Base-by-base conservation (phyloP, 352 stramenopile genomes). In the Pythium pyrilobum region DNA sequence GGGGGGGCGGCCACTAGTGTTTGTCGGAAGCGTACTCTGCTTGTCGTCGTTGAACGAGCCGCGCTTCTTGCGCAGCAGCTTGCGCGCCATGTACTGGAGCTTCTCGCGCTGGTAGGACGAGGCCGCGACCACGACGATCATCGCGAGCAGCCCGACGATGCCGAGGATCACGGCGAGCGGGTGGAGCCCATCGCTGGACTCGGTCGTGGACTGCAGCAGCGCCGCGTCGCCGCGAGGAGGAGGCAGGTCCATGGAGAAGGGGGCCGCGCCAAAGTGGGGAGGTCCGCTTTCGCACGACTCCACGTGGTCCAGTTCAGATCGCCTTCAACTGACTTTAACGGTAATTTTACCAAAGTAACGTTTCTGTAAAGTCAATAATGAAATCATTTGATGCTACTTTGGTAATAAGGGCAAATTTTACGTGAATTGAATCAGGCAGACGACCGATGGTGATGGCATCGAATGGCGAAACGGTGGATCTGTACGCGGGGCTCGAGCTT, bases 61-160 rank as follows among this genome's bases (percentile, higher is more conserved):
- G 37, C 67, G 76, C 61, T 89, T 89, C 54, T 85, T 73, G 38
- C 78, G 78, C 44, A 92, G 64, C 47, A 89, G 63, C 48, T 88
- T 87, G 52, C 81, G 77, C 23, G 81, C 79, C 75, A 92, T 82
- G 59, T 89, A 62, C 68, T 88, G 81, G 38, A 92, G 66, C 44
- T 82, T 68, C 52, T 92, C 79, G 52, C 79, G 81, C 65, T 87
- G 81, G 59, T 92, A 87, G 11, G 79, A 89, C 5, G 81, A 88
- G 49, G 77, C 73, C 4, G 72, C 66, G 36, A 92, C 65, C 16
- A 92, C 48, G 24, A 92, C 66, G 56, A 90, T 65, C 44, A 92
- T 48, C 25, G 66, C 41, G 47, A 92, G 67, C 32, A 90, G 57
- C 4, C 67, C 72, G 8, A 87, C 43, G 44, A 90, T 64, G 18